phyloP scores from a whole-genome alignment of 352 stramenopile species.

The Phytopythium aichiense region DNA sequence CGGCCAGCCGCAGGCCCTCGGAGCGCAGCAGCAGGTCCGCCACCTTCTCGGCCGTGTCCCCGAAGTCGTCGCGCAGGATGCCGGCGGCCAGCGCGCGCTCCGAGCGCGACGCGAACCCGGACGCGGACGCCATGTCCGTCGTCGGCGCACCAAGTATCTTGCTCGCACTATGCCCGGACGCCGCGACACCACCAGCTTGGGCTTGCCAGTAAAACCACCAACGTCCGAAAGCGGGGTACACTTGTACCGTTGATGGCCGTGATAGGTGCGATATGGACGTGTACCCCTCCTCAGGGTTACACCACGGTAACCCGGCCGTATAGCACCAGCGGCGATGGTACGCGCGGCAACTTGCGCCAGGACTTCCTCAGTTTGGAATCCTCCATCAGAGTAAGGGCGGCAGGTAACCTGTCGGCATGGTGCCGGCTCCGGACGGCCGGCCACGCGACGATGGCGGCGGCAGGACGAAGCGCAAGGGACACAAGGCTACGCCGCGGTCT shows the following conservation, averaged over 20 bases:
- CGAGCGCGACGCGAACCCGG: slow-evolving; percentile 57
- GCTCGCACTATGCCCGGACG: slow-evolving; percentile 1
- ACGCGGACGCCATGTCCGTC: background rate
- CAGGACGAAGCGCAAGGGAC: background rate
- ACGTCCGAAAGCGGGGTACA: background rate
- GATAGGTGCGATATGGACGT: background rate
- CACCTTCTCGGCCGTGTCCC: slow-evolving; percentile 60
- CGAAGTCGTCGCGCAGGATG: slow-evolving; percentile 80
- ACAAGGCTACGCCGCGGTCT: background rate
- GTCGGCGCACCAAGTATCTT: slow-evolving; percentile 1
- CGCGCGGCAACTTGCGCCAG: too few relatives aligned
- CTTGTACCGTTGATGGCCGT: background rate
- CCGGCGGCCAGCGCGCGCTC: slow-evolving; percentile 71
- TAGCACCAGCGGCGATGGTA: background rate
- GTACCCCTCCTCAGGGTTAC: background rate
- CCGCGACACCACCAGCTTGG: background rate
- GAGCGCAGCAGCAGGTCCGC: slow-evolving; percentile 53
- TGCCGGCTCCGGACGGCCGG: background rate
- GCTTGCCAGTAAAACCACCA: background rate
- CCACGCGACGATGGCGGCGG: background rate
- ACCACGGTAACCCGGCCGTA: background rate
- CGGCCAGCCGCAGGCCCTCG: slow-evolving; percentile 58
- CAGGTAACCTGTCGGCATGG: background rate
- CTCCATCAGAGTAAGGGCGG: too few relatives aligned
- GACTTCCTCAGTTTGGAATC: too few relatives aligned